These are phyloP conservation scores for Phalaenopsis hybrid DNA, from an alignment of 116 monocot species.

Conservation along the genomic window DNA sequence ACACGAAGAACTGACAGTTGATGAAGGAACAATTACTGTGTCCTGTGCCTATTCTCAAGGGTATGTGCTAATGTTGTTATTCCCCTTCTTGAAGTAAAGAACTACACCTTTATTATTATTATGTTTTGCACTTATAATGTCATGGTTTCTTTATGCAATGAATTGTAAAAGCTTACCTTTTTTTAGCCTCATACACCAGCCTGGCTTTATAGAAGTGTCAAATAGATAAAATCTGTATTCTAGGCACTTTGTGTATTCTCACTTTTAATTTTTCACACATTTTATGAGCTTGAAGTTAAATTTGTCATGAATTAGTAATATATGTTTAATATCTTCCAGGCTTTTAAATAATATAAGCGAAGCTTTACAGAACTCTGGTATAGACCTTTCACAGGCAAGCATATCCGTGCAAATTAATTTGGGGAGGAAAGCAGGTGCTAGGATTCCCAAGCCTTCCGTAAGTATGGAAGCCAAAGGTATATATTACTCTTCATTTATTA, in stretches of 20 bases:
- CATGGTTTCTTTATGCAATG: neutral
- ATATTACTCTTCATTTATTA: neutral
- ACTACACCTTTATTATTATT: neutral
- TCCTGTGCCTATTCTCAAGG: conserved; percentile 54
- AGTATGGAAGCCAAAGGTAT: neutral
- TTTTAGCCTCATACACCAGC: neutral
- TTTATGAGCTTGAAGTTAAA: neutral
- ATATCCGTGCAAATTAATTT: conserved; percentile 41
- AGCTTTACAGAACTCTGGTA: conserved; percentile 31
- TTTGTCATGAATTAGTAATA: neutral
- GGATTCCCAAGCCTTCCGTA: neutral
- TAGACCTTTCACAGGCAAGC: conserved; percentile 31
- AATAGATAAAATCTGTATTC: too few species aligned
- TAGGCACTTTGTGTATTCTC: neutral
- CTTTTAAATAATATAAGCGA: conserved; percentile 20
- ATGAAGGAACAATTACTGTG: conserved; percentile 57
- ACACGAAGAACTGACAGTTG: conserved; percentile 48
- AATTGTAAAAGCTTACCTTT: neutral
- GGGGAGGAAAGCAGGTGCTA: conserved; percentile 12
- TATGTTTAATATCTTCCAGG: conserved; percentile 9
- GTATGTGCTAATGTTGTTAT: conserved; percentile 20
- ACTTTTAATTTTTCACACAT: neutral
- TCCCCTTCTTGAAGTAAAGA: neutral
- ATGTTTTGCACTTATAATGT: neutral
- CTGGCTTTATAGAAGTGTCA: too few species aligned